These are phyloP conservation scores for Sanghuangporus weigelae DNA, from an alignment of 1,284 basidiomycete genomes.

Conservation along the genomic window DNA sequence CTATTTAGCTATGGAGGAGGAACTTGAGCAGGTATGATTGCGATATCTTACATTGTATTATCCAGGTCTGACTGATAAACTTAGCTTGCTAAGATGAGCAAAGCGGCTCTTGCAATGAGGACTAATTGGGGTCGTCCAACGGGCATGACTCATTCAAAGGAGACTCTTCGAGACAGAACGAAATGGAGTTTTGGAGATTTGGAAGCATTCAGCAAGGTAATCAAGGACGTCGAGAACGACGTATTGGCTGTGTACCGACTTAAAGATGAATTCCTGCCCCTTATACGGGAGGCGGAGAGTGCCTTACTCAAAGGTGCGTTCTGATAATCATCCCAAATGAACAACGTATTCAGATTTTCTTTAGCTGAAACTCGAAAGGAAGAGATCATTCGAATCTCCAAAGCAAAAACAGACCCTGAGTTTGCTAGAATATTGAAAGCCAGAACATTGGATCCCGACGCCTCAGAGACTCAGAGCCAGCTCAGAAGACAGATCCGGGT, in stretches of 20 bases:
- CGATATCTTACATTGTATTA: no score
- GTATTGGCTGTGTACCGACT: conserved; percentile 44
- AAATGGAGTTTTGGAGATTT: conserved; percentile 55
- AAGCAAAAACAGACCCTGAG: conserved; percentile 69
- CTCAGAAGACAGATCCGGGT: conserved; percentile 68
- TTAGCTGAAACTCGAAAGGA: conserved; percentile 69
- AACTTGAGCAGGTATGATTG: conserved; percentile 15
- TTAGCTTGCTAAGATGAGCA: conserved; percentile 14
- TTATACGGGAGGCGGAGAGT: conserved; percentile 52
- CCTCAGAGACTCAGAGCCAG: conserved; percentile 76
- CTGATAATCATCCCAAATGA: conserved; percentile 13
- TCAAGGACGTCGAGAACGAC: conserved; percentile 46
- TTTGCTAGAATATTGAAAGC: conserved; percentile 78
- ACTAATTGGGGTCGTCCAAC: conserved; percentile 31
- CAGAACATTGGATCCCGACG: conserved; percentile 82
- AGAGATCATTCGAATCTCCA: conserved; percentile 70
- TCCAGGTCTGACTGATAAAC: neutral
- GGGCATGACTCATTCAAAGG: conserved; percentile 35
- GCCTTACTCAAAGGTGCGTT: conserved; percentile 59
- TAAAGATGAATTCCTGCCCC: conserved; percentile 35
- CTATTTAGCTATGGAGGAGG: conserved; percentile 14
- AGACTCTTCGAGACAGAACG: conserved; percentile 39
- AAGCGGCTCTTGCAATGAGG: conserved; percentile 24
- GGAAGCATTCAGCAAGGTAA: conserved; percentile 42
- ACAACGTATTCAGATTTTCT: neutral